phyloP scores from a whole-genome alignment of 2,329 filamentous ascomycete species.

The Aspergillus versicolor region DNA sequence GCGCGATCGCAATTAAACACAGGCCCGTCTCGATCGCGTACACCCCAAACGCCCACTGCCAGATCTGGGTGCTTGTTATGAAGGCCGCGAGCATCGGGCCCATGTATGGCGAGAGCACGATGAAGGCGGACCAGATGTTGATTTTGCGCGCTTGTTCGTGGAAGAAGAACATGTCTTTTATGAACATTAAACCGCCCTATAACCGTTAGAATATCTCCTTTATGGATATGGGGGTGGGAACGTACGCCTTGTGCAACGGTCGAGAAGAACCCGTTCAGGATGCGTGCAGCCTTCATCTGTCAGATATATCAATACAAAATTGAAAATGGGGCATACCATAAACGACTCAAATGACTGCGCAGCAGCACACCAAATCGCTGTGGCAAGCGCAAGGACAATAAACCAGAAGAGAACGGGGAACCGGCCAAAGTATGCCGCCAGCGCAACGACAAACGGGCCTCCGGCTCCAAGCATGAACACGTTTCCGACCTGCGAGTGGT shows the following conservation, averaged over 20 bases:
- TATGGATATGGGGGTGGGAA: background rate
- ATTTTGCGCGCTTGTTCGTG: slow-evolving; percentile 42
- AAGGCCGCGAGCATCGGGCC: slow-evolving; percentile 37
- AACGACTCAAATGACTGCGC: slow-evolving; percentile 39
- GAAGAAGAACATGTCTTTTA: slow-evolving; percentile 45
- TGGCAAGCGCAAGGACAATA: slow-evolving; percentile 35
- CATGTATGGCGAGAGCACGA: slow-evolving; percentile 30
- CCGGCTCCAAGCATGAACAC: slow-evolving; percentile 47
- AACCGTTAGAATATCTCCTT: background rate
- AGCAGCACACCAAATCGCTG: slow-evolving; percentile 40
- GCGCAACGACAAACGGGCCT: slow-evolving; percentile 41
- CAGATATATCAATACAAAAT: no score
- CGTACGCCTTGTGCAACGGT: slow-evolving; percentile 41
- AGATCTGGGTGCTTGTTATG: slow-evolving; percentile 36
- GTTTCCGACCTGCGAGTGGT: slow-evolving; percentile 43
- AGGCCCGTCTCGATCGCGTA: slow-evolving; percentile 35
- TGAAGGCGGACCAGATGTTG: slow-evolving; percentile 39
- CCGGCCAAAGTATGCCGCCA: slow-evolving; percentile 46
- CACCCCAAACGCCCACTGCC: slow-evolving; percentile 39
- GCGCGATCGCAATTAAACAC: slow-evolving; percentile 31
- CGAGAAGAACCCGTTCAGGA: slow-evolving; percentile 48
- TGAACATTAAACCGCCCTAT: slow-evolving; percentile 44
- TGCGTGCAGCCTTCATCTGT: slow-evolving; percentile 34
- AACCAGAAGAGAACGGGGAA: slow-evolving; percentile 46
- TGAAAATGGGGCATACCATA: slow-evolving; percentile 29